phyloP scores from a whole-genome alignment of 352 stramenopile species.

The Phytophthora rubi region DNA sequence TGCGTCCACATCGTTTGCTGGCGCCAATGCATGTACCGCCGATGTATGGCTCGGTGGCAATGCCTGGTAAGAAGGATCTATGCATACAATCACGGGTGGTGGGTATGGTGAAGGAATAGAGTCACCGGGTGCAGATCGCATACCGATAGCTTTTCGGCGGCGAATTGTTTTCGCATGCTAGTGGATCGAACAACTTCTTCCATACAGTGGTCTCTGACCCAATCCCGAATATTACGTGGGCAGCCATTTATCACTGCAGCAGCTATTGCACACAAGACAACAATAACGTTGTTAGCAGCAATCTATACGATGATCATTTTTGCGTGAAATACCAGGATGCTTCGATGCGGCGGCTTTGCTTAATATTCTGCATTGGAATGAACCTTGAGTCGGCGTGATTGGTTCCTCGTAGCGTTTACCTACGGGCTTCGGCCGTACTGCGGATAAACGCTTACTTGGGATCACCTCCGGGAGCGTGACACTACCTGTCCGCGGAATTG shows the following conservation, averaged over 20 bases:
- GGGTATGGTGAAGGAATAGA: neutral
- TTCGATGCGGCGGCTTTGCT: neutral
- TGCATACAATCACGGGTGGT: neutral
- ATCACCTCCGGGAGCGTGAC: constrained; percentile 20
- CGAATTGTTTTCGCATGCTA: constrained; percentile 45
- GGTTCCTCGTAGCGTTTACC: neutral
- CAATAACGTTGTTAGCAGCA: neutral
- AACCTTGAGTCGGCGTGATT: neutral
- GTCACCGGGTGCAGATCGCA: neutral
- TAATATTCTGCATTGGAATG: neutral
- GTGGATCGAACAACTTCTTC: constrained; percentile 46
- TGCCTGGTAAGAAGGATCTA: constrained; percentile 29
- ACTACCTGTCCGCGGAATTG: neutral
- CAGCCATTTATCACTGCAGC: constrained; percentile 2
- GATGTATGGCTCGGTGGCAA: constrained; percentile 4
- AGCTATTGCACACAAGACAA: neutral
- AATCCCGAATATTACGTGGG: constrained; percentile 33
- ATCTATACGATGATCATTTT: neutral
- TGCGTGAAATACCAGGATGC: neutral
- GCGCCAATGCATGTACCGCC: constrained; percentile 40
- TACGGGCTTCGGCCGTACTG: constrained; percentile 1
- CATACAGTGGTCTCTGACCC: constrained; percentile 58
- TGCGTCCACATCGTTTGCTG: constrained; percentile 22
- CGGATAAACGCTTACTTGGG: constrained; percentile 1
- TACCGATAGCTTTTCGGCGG: constrained; percentile 50